phyloP scores from a whole-genome alignment of 1,284 basidiomycete genomes.

The Pholiota adiposa region DNA sequence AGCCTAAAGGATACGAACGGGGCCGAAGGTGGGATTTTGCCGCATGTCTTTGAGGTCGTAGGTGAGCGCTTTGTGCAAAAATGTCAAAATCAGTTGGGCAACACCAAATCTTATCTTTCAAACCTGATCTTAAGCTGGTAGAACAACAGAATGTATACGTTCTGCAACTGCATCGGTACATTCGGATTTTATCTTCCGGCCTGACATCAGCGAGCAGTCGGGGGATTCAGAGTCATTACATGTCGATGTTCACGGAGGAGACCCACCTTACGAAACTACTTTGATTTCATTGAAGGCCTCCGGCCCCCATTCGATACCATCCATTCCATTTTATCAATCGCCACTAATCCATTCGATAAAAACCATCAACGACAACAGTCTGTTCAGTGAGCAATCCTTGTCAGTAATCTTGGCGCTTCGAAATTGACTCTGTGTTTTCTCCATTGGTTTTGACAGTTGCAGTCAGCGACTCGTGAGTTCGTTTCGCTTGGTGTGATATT shows the following conservation, averaged over 20 bases:
- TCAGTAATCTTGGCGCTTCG: background rate
- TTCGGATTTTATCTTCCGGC: background rate
- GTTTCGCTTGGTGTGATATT: too few species aligned
- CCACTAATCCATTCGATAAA: background rate
- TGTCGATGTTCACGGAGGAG: background rate
- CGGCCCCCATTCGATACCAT: background rate
- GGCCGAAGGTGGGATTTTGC: background rate
- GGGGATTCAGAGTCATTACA: background rate
- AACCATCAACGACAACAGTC: background rate
- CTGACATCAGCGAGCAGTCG: background rate
- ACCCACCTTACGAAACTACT: background rate
- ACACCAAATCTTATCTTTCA: background rate
- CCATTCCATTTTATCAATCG: background rate
- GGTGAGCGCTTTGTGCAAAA: background rate
- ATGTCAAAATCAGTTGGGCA: background rate
- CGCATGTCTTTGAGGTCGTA: slow-evolving; percentile 3
- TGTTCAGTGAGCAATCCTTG: background rate
- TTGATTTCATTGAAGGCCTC: background rate
- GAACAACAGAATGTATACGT: background rate
- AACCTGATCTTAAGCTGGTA: background rate
- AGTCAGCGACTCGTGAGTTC: slow-evolving; percentile 2
- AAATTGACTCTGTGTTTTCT: background rate
- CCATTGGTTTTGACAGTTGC: background rate
- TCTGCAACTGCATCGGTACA: background rate
- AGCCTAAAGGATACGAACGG: background rate